Evolutionary conservation across 1,139 yeast genomes (phyloP), one percentile per base, ranked within the genome.

Genomic region (Debaryomyces robertsiae): DNA sequence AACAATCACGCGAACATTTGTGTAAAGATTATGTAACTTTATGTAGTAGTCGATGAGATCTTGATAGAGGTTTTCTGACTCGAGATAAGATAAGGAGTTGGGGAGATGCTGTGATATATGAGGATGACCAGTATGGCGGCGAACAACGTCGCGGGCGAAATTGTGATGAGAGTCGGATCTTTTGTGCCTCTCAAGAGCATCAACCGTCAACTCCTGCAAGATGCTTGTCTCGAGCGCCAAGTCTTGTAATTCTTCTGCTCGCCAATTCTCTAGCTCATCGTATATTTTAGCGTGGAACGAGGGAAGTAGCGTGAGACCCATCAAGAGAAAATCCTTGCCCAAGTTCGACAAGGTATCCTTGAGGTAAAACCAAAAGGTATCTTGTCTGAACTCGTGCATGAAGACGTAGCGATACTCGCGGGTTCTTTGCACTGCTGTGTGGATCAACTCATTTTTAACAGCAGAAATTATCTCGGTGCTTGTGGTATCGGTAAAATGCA

Each of bases 371-470:
- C 38, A 38, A 43, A 40, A 41, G 13, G 32, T 44, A 37, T 39
- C 46, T 25, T 34, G 38, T 14, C 42, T 35, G 6, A 43, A 50
- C 11, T 44, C 49, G 22, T 44, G 37, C n/a, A 36, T 44, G 27
- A 53, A 38, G 4, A 61, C 42, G 30, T 50, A 50, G 31, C 63
- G 61, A 43, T 47, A 60, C 25, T 63, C 70, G 19, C 65, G 41
- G 5, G 55, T 52, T 30, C 68, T 48, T 9, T 38, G 35, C 1
- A 60, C 57, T 1, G 52, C 49, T 24, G 47, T 44, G 4, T 34
- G 36, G n/a, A 62, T 48, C 5, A 61, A 30, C 16, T 49, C 54
- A 16, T 49, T 42, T 19, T 41, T 41, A 6, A 54, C 25, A 10
- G 19, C 18, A 16, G 10, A 17, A 10, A 35, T 11, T 7, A 43